These are phyloP conservation scores for Candida nanaspora DNA, from an alignment of 805 yeast genomes.

Conservation along the genomic window DNA sequence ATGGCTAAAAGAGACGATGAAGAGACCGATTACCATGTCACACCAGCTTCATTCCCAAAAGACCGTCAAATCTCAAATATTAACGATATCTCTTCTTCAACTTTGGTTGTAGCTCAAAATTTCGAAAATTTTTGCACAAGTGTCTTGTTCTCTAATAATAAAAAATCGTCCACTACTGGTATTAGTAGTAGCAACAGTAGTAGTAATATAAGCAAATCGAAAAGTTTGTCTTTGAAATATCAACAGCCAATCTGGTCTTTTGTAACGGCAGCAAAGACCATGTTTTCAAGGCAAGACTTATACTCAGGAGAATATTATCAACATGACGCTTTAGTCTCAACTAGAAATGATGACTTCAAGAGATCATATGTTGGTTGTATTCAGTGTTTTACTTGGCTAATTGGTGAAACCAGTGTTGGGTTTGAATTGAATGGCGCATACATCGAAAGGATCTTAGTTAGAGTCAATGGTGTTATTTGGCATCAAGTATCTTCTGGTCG, in stretches of 20 bases:
- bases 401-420: constrained; percentile 45
- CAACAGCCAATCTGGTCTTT: constrained; percentile 51
- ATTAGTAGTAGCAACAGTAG: no score
- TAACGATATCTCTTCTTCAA: constrained; percentile 28
- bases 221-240: constrained; percentile 8
- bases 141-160: constrained; percentile 20
- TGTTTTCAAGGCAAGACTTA: constrained; percentile 37
- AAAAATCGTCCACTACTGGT: no score
- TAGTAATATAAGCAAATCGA: no score
- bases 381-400: constrained; percentile 38
- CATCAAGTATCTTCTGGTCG: constrained; percentile 52
- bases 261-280: constrained; percentile 42
- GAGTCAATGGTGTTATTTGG: constrained; percentile 67
- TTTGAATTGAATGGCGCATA: constrained; percentile 41
- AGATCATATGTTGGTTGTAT: constrained; percentile 17
- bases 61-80: constrained; percentile 24
- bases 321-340: constrained; percentile 30
- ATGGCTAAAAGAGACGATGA: no score
- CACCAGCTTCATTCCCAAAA: constrained; percentile 26
- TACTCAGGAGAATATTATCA: constrained; percentile 33
- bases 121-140: constrained; percentile 30
- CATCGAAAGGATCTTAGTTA: constrained; percentile 34
- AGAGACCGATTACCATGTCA: no score
- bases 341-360: constrained; percentile 22
- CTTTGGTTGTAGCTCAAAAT: constrained; percentile 29